These are phyloP conservation scores for Fusarium palustre DNA, from an alignment of 2,329 filamentous ascomycete species.

Conservation along the genomic window DNA sequence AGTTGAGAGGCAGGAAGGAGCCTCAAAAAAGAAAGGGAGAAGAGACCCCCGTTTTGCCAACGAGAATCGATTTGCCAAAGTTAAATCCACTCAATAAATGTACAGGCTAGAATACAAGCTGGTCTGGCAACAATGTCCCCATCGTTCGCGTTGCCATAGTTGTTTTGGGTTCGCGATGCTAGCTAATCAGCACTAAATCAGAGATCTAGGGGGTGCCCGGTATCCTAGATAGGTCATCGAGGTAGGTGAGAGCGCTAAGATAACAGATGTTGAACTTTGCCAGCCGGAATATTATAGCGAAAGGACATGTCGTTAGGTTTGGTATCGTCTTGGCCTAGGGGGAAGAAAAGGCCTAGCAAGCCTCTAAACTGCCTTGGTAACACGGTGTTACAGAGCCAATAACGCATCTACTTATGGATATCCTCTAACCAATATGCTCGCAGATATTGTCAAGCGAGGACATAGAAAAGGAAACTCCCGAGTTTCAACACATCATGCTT, in stretches of 20 bases:
- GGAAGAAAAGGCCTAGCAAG: constrained; percentile 7
- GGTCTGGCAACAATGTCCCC: not conserved
- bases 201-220: constrained; percentile 19
- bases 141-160: constrained; percentile 11
- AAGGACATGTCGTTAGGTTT: constrained; percentile 21
- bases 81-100: not conserved
- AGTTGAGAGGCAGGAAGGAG: not conserved
- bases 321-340: constrained; percentile 27
- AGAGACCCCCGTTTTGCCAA: no score
- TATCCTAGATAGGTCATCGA: constrained; percentile 20
- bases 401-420: constrained; percentile 8
- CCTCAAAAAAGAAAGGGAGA: not conserved
- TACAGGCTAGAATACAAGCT: not conserved
- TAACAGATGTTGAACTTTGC: constrained; percentile 40
- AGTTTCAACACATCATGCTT: constrained; percentile 31
- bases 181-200: constrained; percentile 9
- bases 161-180: constrained; percentile 27
- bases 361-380: constrained; percentile 13
- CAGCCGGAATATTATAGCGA: constrained; percentile 37
- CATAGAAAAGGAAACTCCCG: constrained; percentile 15
- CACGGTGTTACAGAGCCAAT: constrained; percentile 21
- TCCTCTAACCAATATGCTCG: constrained; percentile 28
- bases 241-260: constrained; percentile 22
- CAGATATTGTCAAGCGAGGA: constrained; percentile 14
- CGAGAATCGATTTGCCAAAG: not conserved